Evolutionary conservation across 495 filamentous ascomycete species (phyloP).

Genomic region (Talaromyces proteolyticus): DNA sequence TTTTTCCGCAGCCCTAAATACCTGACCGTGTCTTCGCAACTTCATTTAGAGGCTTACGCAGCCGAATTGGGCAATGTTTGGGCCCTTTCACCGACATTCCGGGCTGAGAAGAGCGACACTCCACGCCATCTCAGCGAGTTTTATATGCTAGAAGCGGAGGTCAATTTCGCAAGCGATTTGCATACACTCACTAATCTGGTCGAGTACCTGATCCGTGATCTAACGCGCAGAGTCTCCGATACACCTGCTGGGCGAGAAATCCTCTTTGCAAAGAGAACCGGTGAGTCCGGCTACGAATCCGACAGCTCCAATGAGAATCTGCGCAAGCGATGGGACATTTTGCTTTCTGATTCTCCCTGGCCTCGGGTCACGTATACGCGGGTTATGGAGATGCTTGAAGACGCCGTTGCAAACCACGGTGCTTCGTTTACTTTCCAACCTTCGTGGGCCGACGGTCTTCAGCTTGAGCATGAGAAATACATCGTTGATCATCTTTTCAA

Average conservation of each 20-base stretch:
- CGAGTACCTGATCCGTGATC: constrained; percentile 66
- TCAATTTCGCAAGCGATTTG: constrained; percentile 68
- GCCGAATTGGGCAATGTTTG: constrained; percentile 87
- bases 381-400: constrained; percentile 62
- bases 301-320: constrained; percentile 40
- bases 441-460: constrained; percentile 67
- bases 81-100: constrained; percentile 89
- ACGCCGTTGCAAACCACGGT: constrained; percentile 43
- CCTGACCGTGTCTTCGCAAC: constrained; percentile 88
- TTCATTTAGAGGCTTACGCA: constrained; percentile 90
- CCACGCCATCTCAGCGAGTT: constrained; percentile 94
- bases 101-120: constrained; percentile 92
- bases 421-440: constrained; percentile 60
- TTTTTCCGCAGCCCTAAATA: constrained; percentile 94
- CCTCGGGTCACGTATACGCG: constrained; percentile 79
- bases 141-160: constrained; percentile 95
- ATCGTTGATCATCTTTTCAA: constrained; percentile 67
- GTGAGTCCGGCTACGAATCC: constrained; percentile 27
- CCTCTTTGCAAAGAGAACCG: constrained; percentile 32
- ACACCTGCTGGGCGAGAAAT: constrained; percentile 62
- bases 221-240: constrained; percentile 49
- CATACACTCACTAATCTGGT: constrained; percentile 66
- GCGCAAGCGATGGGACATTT: constrained; percentile 60
- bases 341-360: constrained; percentile 58
- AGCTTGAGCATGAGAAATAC: constrained; percentile 89